These are phyloP conservation scores for Paxillus rubicundulus DNA, from an alignment of 768 basidiomycete species.

Conservation along the genomic window DNA sequence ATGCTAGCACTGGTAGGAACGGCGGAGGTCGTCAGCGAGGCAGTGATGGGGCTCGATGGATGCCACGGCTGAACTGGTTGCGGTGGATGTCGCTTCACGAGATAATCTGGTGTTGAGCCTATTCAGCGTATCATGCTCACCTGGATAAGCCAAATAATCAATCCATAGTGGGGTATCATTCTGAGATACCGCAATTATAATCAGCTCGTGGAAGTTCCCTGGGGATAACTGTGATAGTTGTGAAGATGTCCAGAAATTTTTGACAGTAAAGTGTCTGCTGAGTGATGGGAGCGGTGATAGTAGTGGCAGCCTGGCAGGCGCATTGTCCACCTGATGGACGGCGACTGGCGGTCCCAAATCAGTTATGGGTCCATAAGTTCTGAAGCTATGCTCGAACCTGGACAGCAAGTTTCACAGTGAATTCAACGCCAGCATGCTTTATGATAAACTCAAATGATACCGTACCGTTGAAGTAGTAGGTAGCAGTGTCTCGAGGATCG, in stretches of 20 bases:
- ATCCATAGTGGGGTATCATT: background rate
- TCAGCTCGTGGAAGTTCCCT: background rate
- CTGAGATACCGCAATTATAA: background rate
- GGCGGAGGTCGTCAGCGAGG: background rate
- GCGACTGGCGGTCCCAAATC: background rate
- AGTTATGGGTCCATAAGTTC: background rate
- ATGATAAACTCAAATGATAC: background rate
- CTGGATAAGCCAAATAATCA: background rate
- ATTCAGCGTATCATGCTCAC: background rate
- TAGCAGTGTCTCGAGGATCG: background rate
- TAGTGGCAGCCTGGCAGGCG: background rate
- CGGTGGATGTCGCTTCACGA: no score
- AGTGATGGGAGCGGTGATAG: background rate
- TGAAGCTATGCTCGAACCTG: conserved; percentile 6
- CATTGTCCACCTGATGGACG: conserved; percentile 1
- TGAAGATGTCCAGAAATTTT: background rate
- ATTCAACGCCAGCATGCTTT: background rate
- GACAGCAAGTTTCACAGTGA: background rate
- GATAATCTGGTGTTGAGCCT: no score
- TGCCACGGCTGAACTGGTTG: no score
- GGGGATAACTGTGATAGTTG: background rate
- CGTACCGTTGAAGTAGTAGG: conserved; percentile 5
- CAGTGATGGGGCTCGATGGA: no score
- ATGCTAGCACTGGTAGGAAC: background rate
- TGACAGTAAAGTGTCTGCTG: background rate